phyloP scores from a whole-genome alignment of 345 rosid genomes.

The Garcia nutans region DNA sequence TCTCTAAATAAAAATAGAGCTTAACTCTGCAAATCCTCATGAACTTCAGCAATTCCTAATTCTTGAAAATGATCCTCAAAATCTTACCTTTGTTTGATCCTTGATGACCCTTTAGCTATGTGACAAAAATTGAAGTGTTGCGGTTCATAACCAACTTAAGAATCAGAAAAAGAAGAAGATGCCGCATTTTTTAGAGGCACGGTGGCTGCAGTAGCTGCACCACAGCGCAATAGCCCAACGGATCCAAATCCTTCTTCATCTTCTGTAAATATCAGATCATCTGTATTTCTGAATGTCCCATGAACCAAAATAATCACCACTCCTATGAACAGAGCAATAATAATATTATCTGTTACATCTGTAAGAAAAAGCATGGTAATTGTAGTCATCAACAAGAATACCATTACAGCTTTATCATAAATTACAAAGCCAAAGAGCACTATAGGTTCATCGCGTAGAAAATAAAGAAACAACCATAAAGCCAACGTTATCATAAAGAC shows the following conservation, averaged over 20 bases:
- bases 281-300: constrained; percentile 41
- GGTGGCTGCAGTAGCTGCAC: not conserved
- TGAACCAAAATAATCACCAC: constrained; percentile 43
- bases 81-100: too few species aligned
- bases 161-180: constrained; percentile 22
- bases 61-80: too few species aligned
- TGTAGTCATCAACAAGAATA: constrained; percentile 36
- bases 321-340: constrained; percentile 43
- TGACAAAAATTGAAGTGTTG: too few species aligned
- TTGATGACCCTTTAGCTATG: too few species aligned
- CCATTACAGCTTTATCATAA: constrained; percentile 41
- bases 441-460: constrained; percentile 45
- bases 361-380: constrained; percentile 41
- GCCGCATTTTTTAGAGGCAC: constrained; percentile 26
- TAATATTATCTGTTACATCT: constrained; percentile 34
- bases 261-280: constrained; percentile 34
- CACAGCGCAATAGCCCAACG: not conserved
- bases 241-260: constrained; percentile 34
- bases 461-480: constrained; percentile 57
- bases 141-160: not conserved
- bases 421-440: constrained; percentile 36
- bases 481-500: constrained; percentile 40
- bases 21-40: too few species aligned
- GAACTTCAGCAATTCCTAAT: too few species aligned
- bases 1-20: too few species aligned